Conservation (phyloP, 2,329 filamentous ascomycete species). For the Diplodia sapinea region DNA sequence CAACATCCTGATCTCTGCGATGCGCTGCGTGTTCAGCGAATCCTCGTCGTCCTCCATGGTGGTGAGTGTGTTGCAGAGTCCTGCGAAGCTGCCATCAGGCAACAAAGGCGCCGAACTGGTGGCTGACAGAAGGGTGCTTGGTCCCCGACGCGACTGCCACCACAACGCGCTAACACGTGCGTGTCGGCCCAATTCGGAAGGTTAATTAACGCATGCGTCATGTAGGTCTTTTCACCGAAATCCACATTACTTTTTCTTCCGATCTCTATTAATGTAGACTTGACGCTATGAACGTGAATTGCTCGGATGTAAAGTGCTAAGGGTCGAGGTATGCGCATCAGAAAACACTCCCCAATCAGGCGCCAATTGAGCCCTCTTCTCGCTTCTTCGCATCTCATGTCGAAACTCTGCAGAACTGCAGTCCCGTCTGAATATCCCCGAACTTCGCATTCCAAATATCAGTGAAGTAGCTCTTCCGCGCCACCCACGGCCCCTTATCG, state of each 20-base stretch:
- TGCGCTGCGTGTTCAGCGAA: constrained; percentile 25
- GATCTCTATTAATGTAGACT: no score
- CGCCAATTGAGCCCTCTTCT: no score
- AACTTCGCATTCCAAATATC: constrained; percentile 53
- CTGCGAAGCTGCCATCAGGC: background rate
- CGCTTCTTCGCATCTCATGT: background rate
- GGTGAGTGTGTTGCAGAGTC: background rate
- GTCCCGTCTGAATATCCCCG: constrained; percentile 50
- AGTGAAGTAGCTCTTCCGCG: constrained; percentile 52
- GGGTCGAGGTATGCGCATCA: no score
- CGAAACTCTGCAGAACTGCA: constrained; percentile 44
- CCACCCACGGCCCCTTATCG: constrained; percentile 51
- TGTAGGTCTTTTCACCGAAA: background rate
- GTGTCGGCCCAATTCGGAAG: background rate
- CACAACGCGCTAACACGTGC: constrained; percentile 18
- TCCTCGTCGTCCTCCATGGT: constrained; percentile 21
- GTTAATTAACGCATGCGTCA: constrained; percentile 4
- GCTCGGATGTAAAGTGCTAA: no score
- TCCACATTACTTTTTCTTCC: background rate
- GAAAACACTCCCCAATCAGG: no score
- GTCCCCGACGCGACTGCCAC: constrained; percentile 1
- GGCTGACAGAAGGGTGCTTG: background rate
- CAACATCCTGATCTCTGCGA: constrained; percentile 27
- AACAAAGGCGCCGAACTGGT: background rate
- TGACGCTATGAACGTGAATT: no score